phyloP scores from a whole-genome alignment of 768 basidiomycete species.

The Hortiboletus campestris region DNA sequence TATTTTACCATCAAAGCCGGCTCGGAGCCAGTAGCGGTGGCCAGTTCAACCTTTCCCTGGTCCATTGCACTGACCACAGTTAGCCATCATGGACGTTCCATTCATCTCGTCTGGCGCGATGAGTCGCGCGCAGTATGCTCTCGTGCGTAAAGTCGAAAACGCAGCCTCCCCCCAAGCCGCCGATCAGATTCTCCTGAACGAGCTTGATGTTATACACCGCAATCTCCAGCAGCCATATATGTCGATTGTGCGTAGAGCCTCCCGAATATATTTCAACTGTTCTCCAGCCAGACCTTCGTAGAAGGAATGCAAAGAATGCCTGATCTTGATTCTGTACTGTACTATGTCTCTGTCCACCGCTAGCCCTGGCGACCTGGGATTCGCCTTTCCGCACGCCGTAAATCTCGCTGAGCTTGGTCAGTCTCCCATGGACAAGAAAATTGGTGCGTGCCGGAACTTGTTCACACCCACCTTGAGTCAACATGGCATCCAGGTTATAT shows the following conservation, averaged over 20 bases:
- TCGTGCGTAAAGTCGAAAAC: conserved; percentile 72
- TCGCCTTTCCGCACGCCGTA: conserved; percentile 74
- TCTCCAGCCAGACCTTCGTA: conserved; percentile 28
- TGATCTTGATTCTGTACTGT: conserved; percentile 73
- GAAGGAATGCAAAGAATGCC: conserved; percentile 63
- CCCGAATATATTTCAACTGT: not conserved
- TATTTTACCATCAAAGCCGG: conserved; percentile 3
- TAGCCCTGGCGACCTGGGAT: conserved; percentile 51
- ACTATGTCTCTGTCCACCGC: conserved; percentile 47
- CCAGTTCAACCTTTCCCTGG: not conserved
- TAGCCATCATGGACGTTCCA: conserved; percentile 65
- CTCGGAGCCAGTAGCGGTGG: not conserved
- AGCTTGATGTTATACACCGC: conserved; percentile 55
- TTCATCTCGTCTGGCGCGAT: conserved; percentile 77
- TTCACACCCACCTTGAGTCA: not conserved
- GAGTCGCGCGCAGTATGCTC: conserved; percentile 69
- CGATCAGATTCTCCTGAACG: conserved; percentile 58
- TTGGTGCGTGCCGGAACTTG: conserved; percentile 42
- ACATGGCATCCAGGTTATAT: conserved; percentile 57
- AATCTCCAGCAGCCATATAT: conserved; percentile 50
- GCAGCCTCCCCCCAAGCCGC: conserved; percentile 54
- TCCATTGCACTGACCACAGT: not conserved
- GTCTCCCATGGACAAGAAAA: conserved; percentile 60
- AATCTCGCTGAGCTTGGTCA: conserved; percentile 71
- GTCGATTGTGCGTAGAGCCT: conserved; percentile 48